Evolutionary conservation across 2,329 filamentous ascomycete genomes (phyloP), one percentile per base, ranked within the genome.

Genomic region (Pestalotiopsis sp.): DNA sequence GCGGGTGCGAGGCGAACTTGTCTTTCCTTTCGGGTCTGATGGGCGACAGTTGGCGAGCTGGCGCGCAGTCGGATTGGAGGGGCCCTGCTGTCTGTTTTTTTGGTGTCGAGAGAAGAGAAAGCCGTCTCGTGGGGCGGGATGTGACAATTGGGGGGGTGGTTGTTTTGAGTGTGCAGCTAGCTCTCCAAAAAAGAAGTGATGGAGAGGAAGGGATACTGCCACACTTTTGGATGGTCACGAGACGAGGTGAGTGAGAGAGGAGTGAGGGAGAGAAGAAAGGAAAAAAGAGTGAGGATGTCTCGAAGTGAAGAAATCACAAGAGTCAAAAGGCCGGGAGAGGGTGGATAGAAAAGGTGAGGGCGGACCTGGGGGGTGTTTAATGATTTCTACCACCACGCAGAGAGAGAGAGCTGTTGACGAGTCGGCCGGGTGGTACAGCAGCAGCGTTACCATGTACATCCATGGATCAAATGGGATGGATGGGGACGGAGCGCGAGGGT

Each of bases 261-360:
- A 72, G 67, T 67, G 69, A 72, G 72, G 73, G 73, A 76, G 77
- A 76, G 75, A 70, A 78, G 75, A 78, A 76, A 76, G 73, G 73
- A 76, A 78, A 79, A 80, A 76, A 80, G 79, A 76, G 79, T 74
- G 77, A 72, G 73, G 23, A 74, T 74, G 78, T 82, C 78, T 81
- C 80, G 79, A 78, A 79, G 73, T 78, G 73, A 74, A 77, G 78
- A 79, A 52, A 78, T 78, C 79, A 78, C 77, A 70, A 73, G 79
- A 74, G 75, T 73, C 45, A 67, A 67, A 75, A 74, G 73, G 71
- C 71, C 75, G 77, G 80, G 79, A 79, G 75, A 75, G 71, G 59
- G 74, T 73, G 74, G 71, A 71, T 68, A 52, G 45, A 70, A 74
- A 69, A 72, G 70, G 70, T 69, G 74, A 73, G 72, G 75, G 74